Evolutionary conservation across 257 asterid species (phyloP), one percentile per base, ranked within the genome.

Genomic region (Salvia hispanica): DNA sequence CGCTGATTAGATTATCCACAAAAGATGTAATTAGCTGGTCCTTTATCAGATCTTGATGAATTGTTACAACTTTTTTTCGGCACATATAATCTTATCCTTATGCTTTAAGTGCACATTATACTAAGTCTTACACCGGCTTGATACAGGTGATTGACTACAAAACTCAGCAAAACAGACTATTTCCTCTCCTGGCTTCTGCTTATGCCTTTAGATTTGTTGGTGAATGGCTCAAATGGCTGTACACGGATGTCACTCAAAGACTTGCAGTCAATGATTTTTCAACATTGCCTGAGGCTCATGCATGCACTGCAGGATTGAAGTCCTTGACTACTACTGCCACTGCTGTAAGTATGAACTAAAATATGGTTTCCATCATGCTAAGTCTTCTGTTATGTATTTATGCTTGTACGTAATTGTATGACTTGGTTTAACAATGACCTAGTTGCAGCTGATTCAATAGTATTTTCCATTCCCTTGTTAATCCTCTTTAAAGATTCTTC

Each of bases 231-330:
- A 75, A 79, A 10, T 91, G 98, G 99, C 76, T 94, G 58, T 91
- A 94, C 89, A 82, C 70, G 36, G 99, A 94, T 83, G 99, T 94
- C 56, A 85, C 86, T 31, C 82, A 79, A 82, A 87, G 89, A 73
- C 77, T 94, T 80, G 88, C 85, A 75, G 89, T 87, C 73, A 83
- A 78, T 73, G 97, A 94, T 80, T 94, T 83, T 79, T 84, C 98
- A 50, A 94, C 96, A 53, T 78, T 94, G 91, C 96, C 98, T 5
- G 98, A 94, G 80, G 96, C 76, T 67, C 99, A 94, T 79, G 96
- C 99, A 65, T 94, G 99, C 81, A 94, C 99, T 54, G 99, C 99
- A n/a, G 99, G 99, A 73, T 80, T 94, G 90, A 94, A 94, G 84
- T 94, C 99, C 69, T 79, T 94, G 83, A 94, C 99, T 33, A 94